phyloP scores from a whole-genome alignment of 1,284 basidiomycete genomes.

The Sanghuangporus weigelae region DNA sequence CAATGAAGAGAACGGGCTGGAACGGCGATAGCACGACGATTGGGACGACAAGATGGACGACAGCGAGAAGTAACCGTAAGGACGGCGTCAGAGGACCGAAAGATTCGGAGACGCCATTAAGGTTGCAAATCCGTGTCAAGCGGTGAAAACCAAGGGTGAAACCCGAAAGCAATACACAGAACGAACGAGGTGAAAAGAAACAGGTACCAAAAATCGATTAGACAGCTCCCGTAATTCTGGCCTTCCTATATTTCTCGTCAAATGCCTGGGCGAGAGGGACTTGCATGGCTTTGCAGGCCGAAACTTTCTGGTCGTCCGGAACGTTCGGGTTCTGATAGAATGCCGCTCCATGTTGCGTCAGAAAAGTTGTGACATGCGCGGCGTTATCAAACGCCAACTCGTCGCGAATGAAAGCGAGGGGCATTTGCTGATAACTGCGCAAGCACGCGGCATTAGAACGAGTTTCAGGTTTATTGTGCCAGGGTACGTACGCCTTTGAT shows the following conservation, averaged over 20 bases:
- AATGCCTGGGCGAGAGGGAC: constrained; percentile 50
- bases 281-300: constrained; percentile 62
- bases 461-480: neutral
- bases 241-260: constrained; percentile 73
- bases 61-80: neutral
- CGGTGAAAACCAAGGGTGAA: neutral
- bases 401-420: constrained; percentile 72
- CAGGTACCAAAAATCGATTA: constrained; percentile 17
- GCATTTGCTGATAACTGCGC: constrained; percentile 70
- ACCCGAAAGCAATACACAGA: constrained; percentile 12
- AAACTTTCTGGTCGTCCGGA: constrained; percentile 51
- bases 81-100: neutral
- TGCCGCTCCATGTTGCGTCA: constrained; percentile 65
- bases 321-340: constrained; percentile 62
- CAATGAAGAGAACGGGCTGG: neutral
- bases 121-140: neutral
- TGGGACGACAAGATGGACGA: neutral
- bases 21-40: neutral
- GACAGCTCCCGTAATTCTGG: constrained; percentile 63
- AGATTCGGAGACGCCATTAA: neutral
- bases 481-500: constrained; percentile 76
- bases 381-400: constrained; percentile 82
- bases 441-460: neutral
- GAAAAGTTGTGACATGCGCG: constrained; percentile 64
- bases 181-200: neutral